Conservation (phyloP, 2,329 filamentous ascomycete genomes). For the Xylariomycetidae sp. region DNA sequence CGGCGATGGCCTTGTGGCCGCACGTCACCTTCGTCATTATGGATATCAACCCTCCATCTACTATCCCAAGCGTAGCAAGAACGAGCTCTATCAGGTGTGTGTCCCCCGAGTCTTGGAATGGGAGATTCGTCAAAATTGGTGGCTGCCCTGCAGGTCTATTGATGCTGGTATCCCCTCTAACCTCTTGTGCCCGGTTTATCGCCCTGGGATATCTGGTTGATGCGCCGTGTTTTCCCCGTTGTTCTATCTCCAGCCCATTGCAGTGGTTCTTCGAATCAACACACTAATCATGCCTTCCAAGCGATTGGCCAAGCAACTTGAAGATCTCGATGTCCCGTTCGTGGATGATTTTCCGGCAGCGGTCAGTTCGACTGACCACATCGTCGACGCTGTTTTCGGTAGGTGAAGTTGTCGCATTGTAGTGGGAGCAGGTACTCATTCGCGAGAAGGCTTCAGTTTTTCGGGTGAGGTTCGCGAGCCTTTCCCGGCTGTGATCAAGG, state of each 20-base stretch:
- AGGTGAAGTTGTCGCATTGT: constrained; percentile 19
- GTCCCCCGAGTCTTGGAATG: not conserved
- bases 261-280: too few relatives aligned
- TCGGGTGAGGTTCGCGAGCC: constrained; percentile 87
- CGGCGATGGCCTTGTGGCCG: constrained; percentile 90
- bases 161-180: too few relatives aligned
- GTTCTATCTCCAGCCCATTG: too few relatives aligned
- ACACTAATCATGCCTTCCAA: too few relatives aligned
- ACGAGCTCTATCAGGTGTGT: constrained; percentile 76
- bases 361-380: constrained; percentile 63
- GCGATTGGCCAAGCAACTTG: constrained; percentile 78
- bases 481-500: constrained; percentile 74
- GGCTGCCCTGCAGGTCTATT: not conserved
- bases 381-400: constrained; percentile 94
- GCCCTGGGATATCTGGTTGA: not conserved
- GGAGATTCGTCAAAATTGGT: too few relatives aligned
- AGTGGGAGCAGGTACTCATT: constrained; percentile 11
- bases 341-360: constrained; percentile 69
- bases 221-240: not conserved
- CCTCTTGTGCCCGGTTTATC: not conserved
- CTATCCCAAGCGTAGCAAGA: constrained; percentile 88
- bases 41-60: constrained; percentile 86
- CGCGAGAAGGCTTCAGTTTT: constrained; percentile 72
- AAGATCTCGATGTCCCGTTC: constrained; percentile 77
- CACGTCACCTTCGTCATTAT: constrained; percentile 85